These are phyloP conservation scores for Polyplosphaeria fusca DNA, from an alignment of 495 filamentous ascomycete genomes.

Conservation along the genomic window DNA sequence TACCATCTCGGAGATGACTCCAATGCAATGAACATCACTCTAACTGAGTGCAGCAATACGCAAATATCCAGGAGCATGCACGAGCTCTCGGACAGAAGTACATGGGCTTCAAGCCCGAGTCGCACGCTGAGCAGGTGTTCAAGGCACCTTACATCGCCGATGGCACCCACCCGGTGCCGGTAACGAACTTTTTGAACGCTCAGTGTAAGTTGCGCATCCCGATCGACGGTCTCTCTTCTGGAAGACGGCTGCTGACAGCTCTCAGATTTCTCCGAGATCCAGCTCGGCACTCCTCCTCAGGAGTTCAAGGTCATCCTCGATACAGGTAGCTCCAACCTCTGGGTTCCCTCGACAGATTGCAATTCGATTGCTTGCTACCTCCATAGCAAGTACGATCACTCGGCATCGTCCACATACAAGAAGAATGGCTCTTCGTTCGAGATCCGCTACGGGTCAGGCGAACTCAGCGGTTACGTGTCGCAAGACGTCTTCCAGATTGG, in stretches of 20 bases:
- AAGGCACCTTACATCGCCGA: constrained; percentile 64
- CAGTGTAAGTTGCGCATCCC: constrained; percentile 67
- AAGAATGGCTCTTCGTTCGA: constrained; percentile 88
- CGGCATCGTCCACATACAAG: constrained; percentile 85
- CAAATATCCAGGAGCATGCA: constrained; percentile 77
- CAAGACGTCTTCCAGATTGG: constrained; percentile 82
- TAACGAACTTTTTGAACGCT: constrained; percentile 97
- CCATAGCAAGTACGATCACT: constrained; percentile 93
- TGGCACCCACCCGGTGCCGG: constrained; percentile 74
- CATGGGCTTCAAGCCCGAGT: constrained; percentile 76
- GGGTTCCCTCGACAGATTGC: constrained; percentile 90
- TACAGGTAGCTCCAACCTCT: constrained; percentile 98
- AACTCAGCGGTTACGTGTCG: constrained; percentile 90
- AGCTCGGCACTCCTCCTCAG: constrained; percentile 88
- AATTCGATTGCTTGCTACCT: constrained; percentile 98
- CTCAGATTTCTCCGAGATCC: constrained; percentile 93
- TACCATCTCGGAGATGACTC: not conserved
- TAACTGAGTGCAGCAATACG: constrained; percentile 53
- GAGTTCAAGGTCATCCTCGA: constrained; percentile 97
- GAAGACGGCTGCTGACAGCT: constrained; percentile 10
- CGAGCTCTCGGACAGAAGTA: constrained; percentile 85
- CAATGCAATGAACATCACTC: constrained; percentile 12
- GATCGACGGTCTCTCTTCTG: not conserved
- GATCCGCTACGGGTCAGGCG: constrained; percentile 95
- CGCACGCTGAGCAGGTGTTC: constrained; percentile 72